Evolutionary conservation across 2,329 filamentous ascomycete species (phyloP), one percentile per base, ranked within the genome.

Genomic region (Coniella vitis): DNA sequence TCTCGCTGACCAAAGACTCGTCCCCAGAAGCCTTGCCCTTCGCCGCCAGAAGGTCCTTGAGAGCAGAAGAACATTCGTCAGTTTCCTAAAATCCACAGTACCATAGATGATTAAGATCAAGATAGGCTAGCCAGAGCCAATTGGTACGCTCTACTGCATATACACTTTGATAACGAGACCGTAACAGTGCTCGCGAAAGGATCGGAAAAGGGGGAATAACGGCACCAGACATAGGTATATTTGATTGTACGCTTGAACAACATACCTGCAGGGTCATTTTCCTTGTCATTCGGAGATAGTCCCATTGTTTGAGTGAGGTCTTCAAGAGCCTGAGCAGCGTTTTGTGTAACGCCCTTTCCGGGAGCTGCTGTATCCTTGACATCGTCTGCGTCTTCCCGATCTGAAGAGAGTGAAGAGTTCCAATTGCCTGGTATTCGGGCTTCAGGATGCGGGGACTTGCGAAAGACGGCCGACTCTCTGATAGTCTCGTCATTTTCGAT

Each of bases 381-480:
- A 21, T 41, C 38, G 13, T 17, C 31, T 10, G 22, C 35, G 12
- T 41, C 48, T 10, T 44, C 39, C 10, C 36, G n/a, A 8, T 32
- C 37, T 7, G 40, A 45, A 8, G 39, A 34, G 17, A 41, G 42
- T 7, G 46, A 45, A 7, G 43, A 31, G 13, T 29, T 34, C 51
- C 47, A 51, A 36, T 44, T 42, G 9, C 39, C 51, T 13, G 47
- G 38, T 36, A 53, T 39, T 12, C 37, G 32, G 20, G 45, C 49
- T 4, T 36, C 44, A 22, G 48, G 51, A n/a, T 43, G 44, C 5
- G 48, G 51, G 12, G 51, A 53, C 32, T 53, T 53, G 44, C 48
- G 51, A 34, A 48, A 53, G 12, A 48, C 39, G 19, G 44, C 37
- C 2, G 35, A 32, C 37, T 45, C 48, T 20, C 39, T 44, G 44